Conservation (phyloP, 139 green algal genomes). For the Astrephomene gubernaculifera region DNA sequence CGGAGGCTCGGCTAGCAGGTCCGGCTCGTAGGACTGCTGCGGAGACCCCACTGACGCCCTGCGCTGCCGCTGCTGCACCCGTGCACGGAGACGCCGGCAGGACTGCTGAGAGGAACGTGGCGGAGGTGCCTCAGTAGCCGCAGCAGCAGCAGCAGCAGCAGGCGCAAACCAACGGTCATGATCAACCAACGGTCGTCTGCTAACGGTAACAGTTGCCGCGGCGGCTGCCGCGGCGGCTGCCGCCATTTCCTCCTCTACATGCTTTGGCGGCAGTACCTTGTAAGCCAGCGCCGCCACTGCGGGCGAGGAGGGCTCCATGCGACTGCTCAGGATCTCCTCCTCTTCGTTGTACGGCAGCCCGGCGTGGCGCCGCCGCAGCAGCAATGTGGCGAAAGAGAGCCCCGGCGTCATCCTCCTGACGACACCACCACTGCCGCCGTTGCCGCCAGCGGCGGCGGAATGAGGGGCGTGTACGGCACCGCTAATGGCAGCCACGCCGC, state of each 20-base stretch:
- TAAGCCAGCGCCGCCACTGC: conserved; percentile 18
- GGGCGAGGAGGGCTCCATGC: conserved; percentile 12
- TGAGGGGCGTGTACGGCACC: no score
- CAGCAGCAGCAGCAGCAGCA: neutral
- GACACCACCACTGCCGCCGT: neutral
- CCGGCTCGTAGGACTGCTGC: no score
- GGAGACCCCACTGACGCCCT: neutral
- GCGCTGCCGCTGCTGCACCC: neutral
- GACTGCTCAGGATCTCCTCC: conserved; percentile 11
- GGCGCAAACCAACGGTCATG: neutral
- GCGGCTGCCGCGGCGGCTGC: neutral
- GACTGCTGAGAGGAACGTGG: neutral
- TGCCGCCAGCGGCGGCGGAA: neutral
- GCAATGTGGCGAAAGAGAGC: neutral
- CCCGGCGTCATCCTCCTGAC: neutral
- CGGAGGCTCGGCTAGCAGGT: no score
- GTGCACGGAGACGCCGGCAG: neutral
- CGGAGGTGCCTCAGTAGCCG: no score
- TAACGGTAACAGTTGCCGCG: neutral
- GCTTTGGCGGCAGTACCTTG: conserved; percentile 19
- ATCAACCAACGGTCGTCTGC: neutral
- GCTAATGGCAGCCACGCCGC: no score
- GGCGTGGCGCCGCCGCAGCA: neutral
- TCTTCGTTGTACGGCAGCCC: neutral
- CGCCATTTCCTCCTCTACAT: conserved; percentile 38